phyloP scores from a whole-genome alignment of 2,329 filamentous ascomycete species.

The Arthrobotrys megalospora region DNA sequence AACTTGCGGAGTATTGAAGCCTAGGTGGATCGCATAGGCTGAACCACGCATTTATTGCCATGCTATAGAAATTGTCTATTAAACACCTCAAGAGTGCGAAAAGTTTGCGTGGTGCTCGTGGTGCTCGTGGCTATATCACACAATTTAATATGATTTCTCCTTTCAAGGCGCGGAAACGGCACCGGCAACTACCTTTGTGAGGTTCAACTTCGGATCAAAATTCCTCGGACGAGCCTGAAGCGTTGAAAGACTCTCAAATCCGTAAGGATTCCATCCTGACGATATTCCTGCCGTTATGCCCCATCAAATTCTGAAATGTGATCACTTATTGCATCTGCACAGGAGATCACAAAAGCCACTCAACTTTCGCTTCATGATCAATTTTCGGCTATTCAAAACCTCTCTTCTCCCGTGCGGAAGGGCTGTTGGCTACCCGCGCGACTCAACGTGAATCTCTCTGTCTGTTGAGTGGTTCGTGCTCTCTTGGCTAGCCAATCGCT shows the following conservation, averaged over 20 bases:
- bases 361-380: conserved; percentile 22
- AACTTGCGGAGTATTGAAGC: conserved; percentile 14
- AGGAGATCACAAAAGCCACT: conserved; percentile 22
- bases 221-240: neutral
- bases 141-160: conserved; percentile 2
- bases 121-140: neutral
- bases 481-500: conserved; percentile 11
- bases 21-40: conserved; percentile 13
- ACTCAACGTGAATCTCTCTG: conserved; percentile 15
- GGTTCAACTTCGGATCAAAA: neutral
- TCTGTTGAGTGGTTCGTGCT: conserved; percentile 11
- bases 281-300: neutral
- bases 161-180: neutral
- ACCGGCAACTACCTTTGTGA: neutral
- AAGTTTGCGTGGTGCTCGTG: neutral
- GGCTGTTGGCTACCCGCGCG: conserved; percentile 20
- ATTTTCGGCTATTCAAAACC: conserved; percentile 12
- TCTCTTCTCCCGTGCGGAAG: conserved; percentile 23
- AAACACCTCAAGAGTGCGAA: conserved; percentile 13
- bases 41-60: neutral
- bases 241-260: neutral
- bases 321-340: conserved; percentile 4
- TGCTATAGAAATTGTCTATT: neutral
- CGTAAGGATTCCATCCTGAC: neutral
- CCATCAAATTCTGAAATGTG: conserved; percentile 5